Evolutionary conservation across 2,329 filamentous ascomycete species (phyloP).

Genomic region (Arthroderma sp.): DNA sequence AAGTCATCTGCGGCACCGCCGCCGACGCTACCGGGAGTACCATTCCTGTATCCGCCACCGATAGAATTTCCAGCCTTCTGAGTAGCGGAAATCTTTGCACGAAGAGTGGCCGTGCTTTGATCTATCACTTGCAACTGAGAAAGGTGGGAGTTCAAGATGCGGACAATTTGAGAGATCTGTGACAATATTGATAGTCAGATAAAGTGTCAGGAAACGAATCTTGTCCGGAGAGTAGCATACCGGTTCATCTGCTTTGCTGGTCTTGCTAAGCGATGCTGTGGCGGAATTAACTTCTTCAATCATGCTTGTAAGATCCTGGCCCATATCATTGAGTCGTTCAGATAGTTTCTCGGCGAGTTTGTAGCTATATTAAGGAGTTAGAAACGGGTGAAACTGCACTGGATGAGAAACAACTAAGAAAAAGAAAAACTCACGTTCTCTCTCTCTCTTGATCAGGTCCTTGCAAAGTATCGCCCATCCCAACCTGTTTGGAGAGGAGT

Average conservation of each 20-base stretch:
- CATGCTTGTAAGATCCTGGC: conserved; percentile 84
- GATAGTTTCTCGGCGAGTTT: conserved; percentile 89
- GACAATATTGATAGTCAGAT: not conserved
- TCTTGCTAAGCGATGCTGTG: conserved; percentile 78
- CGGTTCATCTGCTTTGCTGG: conserved; percentile 73
- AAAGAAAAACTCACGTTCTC: conserved; percentile 50
- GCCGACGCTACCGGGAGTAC: conserved; percentile 16
- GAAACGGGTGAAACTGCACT: not conserved
- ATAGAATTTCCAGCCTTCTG: conserved; percentile 60
- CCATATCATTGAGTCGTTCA: conserved; percentile 84
- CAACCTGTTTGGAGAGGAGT: conserved; percentile 67
- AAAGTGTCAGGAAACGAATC: not conserved
- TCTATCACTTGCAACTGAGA: conserved; percentile 90
- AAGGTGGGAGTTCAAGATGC: conserved; percentile 86
- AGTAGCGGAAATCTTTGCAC: conserved; percentile 67
- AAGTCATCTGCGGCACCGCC: conserved; percentile 67
- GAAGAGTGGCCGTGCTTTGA: conserved; percentile 63
- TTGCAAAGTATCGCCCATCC: conserved; percentile 60
- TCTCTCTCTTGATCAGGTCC: conserved; percentile 94
- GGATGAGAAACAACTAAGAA: not conserved
- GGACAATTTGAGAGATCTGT: conserved; percentile 85
- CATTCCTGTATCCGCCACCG: conserved; percentile 18
- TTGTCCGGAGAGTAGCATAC: conserved; percentile 40
- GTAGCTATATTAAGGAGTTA: conserved; percentile 42
- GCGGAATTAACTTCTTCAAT: conserved; percentile 96